Base-by-base conservation (phyloP, 23 red algal genomes). In the Gracilaria domingensis region DNA sequence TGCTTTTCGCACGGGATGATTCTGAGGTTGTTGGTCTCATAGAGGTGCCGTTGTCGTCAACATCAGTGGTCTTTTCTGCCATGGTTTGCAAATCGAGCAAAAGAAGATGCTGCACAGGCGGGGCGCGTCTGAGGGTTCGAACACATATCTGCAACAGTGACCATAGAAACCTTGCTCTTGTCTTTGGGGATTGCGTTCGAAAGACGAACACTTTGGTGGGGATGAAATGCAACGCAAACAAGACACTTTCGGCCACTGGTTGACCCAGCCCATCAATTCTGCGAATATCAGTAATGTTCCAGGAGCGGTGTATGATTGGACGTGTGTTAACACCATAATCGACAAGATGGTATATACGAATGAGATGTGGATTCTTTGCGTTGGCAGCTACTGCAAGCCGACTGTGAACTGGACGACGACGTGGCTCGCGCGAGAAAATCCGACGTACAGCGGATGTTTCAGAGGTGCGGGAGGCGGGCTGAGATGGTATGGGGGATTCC, bases 71-170 rank as follows among this genome's bases (percentile, higher is more conserved):
- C 53, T 30, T 26, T 35, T 92, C 89, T 23, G 80, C 89, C 34
- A 92, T 50, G 12, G 40, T 83, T 79, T 92, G 89, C 61, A 92
- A 84, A 65, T 92, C 89, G 23, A 92, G 89, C 24, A 92, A 55
- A 17, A 53, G 79, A 61, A 92, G 73, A 76, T 84, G 58, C 34
- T 42, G 34, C 0, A 75, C 80, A 35, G 89, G 89, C 17, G 89
- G 89, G 8, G 89, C 89, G 13, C 89, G 54, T 49, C 84, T 92
- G 25, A 92, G 66, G 29, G 26, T 53, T 35, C 51, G 78, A 6
- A 79, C 89, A 30, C 78, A 92, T 70, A 47, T 83, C 61, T 92
- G 89, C 23, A 83, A 23, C 12, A 92, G 32, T 12, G 79, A 72
- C 89, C 89, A 92, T 7, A 92, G 44, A 75, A 92, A 92, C 1